Evolutionary conservation across 192 early-diverging fungal species (phyloP).

Genomic region (Chytriomyces sp.): DNA sequence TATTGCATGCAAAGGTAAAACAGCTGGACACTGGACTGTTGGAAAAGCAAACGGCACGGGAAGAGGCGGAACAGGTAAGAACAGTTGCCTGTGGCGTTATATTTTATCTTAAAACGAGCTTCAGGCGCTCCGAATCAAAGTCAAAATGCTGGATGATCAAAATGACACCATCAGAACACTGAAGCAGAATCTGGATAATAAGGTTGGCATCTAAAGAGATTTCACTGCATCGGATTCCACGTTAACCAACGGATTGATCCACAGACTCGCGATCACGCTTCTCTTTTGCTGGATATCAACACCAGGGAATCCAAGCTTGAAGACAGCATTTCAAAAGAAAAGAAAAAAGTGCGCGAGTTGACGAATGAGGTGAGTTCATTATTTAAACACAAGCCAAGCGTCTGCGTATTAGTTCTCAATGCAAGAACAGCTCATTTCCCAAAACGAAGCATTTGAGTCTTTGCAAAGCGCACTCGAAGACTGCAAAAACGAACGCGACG

Average conservation of each 20-base stretch:
- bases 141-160: constrained; percentile 67
- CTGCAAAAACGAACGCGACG: constrained; percentile 51
- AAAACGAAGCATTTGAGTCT: constrained; percentile 44
- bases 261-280: constrained; percentile 46
- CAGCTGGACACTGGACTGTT: neutral
- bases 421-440: constrained; percentile 39
- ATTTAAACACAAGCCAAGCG: neutral
- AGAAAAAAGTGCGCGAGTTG: constrained; percentile 28
- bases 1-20: neutral
- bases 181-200: constrained; percentile 64
- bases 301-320: constrained; percentile 39
- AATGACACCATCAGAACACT: constrained; percentile 57
- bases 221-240: neutral
- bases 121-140: constrained; percentile 54
- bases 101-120: neutral
- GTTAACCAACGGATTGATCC: neutral
- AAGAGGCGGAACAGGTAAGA: neutral
- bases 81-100: neutral
- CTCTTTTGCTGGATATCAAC: constrained; percentile 33
- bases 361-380: constrained; percentile 30
- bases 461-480: constrained; percentile 49
- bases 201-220: constrained; percentile 32
- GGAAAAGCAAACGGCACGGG: neutral
- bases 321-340: constrained; percentile 26
- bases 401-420: neutral